Conservation (phyloP, 352 stramenopile species). For the Phytophthora crassamura region DNA sequence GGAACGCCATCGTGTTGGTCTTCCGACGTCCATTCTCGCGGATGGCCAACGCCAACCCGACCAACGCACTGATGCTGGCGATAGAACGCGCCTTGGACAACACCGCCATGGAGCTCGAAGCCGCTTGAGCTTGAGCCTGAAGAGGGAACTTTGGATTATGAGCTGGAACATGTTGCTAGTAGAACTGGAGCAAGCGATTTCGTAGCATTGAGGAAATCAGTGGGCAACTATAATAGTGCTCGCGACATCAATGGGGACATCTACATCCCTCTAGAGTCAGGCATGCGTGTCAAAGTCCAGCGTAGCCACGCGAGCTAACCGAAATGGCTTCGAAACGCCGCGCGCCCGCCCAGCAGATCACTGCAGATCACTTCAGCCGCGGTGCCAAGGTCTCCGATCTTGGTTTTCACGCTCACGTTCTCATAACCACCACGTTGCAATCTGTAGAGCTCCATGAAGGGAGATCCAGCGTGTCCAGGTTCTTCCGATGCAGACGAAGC, state of each 20-base stretch:
- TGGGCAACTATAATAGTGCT: background rate
- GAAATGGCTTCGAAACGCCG: slow-evolving; percentile 32
- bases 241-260: background rate
- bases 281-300: slow-evolving; percentile 1
- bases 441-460: slow-evolving; percentile 10
- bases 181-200: background rate
- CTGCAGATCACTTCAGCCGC: background rate
- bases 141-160: slow-evolving; percentile 18
- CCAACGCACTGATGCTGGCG: slow-evolving; percentile 28
- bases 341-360: slow-evolving; percentile 18
- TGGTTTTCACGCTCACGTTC: too few species aligned
- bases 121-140: slow-evolving; percentile 3
- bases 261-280: background rate
- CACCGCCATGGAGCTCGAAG: slow-evolving; percentile 5
- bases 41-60: slow-evolving; percentile 65
- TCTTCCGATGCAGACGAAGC: too few species aligned
- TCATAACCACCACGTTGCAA: too few species aligned
- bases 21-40: slow-evolving; percentile 56
- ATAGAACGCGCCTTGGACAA: slow-evolving; percentile 23
- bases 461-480: background rate
- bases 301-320: slow-evolving; percentile 7
- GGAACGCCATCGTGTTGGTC: slow-evolving; percentile 48
- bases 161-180: background rate
- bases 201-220: background rate
- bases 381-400: background rate